Base-by-base conservation (phyloP, 345 rosid species). In the Noccaea bulbosa region DNA sequence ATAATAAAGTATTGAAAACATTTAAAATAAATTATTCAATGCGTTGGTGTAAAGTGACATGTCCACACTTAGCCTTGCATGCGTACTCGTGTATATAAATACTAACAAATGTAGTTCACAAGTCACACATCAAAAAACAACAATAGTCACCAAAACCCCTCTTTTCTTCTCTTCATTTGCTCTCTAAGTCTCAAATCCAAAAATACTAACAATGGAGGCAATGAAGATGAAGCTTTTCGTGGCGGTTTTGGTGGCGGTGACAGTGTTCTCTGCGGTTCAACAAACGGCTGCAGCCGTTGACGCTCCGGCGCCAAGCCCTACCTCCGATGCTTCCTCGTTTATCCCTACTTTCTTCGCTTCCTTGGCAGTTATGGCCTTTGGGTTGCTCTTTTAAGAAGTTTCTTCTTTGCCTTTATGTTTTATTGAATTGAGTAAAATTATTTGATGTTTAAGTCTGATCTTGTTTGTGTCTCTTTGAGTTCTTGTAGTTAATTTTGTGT, bases 301-400 rank as follows among this genome's bases (percentile, higher is more conserved):
- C 7, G 77, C 81, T 52, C 81, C 81, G n/a, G 74, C 81, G 8
- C 81, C 77, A 7, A 72, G 77, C 62, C 81, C 81, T 62, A 50
- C 77, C 53, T 77, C 81, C 5, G 77, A 62, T 72, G 74, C 77
- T 32, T 55, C 70, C 15, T 47, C 66, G 7, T 62, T 55, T 62
- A 62, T 67, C 34, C 81, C 81, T 49, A 61, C 70, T n/a, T 60
- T 72, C 62, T 46, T 77, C 5, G 74, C 67, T 27, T 77, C 74
- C 37, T 30, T 62, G 1, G 60, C 8, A 7, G 35, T 68, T 49
- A 54, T 62, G 70, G 74, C 70, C 47, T 67, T 54, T 67, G 81
- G 77, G 0, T 67, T 77, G 15, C 37, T 77, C 49, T 67, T 72
- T 49, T 72, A 55, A 72, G 55, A 72, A 61, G 64, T 60, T 61